Base-by-base conservation (phyloP, 345 rosid genomes). In the Psidium friedrichsthalianum region DNA sequence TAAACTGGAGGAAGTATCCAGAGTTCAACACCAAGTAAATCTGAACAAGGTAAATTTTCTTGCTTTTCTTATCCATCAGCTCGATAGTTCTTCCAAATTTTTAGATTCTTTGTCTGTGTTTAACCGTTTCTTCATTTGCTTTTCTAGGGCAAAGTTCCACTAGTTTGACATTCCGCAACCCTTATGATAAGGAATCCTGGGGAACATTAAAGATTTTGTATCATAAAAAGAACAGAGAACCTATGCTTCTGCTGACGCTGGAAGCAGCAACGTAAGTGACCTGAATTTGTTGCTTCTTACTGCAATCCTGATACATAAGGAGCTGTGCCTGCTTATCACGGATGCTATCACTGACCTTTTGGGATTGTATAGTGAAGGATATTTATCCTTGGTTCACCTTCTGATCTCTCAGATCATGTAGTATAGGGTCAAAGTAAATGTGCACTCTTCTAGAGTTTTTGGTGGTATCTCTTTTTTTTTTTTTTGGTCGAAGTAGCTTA, bases 1-100 rank as follows among this genome's bases (percentile, higher is more conserved):
- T 94, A 82, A 93, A 93, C 86, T 94, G 97, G 97, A 87, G 81
- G 88, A 92, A 89, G 85, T 94, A 93, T 86, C 92, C 94, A 6
- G 97, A 93, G 86, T 92, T 74, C 92, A 91, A 85, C 58, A 88
- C 18, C 83, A 2, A 56, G 84, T 84, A 87, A 87, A 47, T 83
- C 92, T 54, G 89, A 88, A 29, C 85, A 86, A 87, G 97, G 94
- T 92, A 87, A 85, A 49, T 69, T 36, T 82, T 53, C 6, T 82
- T 57, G 6, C 27, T 82, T 47, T 51, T 51, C 85, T 86, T 84
- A 11, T 51, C 82, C 69, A n/a, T 52, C 40, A 57, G 42, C 76
- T 49, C 47, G 24, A 64, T 32, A 12, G 78, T 69, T 69, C 11
- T 69, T 69, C 40, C 44, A 40, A 49, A 54, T 16, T 20, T 51